Evolutionary conservation across 805 yeast genomes (phyloP).

Genomic region (Suhomyces faveliae): DNA sequence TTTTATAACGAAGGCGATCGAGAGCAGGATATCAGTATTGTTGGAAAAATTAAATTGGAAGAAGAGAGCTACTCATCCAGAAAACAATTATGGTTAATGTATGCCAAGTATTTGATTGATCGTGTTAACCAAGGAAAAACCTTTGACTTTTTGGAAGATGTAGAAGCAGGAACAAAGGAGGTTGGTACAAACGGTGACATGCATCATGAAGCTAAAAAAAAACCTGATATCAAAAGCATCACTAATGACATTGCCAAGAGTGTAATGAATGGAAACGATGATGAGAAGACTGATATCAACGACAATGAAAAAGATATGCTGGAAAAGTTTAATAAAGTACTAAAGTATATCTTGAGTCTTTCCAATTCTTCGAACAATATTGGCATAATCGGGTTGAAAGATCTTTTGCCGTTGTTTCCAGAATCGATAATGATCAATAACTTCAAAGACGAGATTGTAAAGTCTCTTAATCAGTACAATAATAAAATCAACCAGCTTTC

Average conservation of each 20-base stretch:
- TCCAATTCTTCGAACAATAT: constrained; percentile 24
- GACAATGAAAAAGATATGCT: constrained; percentile 21
- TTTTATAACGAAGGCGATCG: constrained; percentile 19
- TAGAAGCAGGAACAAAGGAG: background rate
- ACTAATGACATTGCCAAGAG: constrained; percentile 13
- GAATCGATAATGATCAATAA: constrained; percentile 78
- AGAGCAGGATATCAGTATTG: constrained; percentile 38
- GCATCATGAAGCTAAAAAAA: background rate
- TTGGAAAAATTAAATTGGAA: constrained; percentile 32
- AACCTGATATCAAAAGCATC: constrained; percentile 11
- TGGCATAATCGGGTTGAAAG: constrained; percentile 63
- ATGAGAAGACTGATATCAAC: constrained; percentile 3
- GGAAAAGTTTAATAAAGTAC: constrained; percentile 21
- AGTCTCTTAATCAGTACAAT: constrained; percentile 74
- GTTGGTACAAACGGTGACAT: background rate
- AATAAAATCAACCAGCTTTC: constrained; percentile 62
- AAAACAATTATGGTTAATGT: constrained; percentile 71
- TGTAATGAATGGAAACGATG: constrained; percentile 13
- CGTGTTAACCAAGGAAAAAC: constrained; percentile 20
- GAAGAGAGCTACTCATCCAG: constrained; percentile 43
- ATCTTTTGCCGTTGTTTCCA: constrained; percentile 80
- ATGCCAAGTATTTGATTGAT: constrained; percentile 51
- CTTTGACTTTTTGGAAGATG: constrained; percentile 6
- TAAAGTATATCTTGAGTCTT: constrained; percentile 31
- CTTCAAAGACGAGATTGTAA: constrained; percentile 78